These are phyloP conservation scores for Symbiotaphrina buchneri DNA, from an alignment of 495 filamentous ascomycete genomes.

Conservation along the genomic window DNA sequence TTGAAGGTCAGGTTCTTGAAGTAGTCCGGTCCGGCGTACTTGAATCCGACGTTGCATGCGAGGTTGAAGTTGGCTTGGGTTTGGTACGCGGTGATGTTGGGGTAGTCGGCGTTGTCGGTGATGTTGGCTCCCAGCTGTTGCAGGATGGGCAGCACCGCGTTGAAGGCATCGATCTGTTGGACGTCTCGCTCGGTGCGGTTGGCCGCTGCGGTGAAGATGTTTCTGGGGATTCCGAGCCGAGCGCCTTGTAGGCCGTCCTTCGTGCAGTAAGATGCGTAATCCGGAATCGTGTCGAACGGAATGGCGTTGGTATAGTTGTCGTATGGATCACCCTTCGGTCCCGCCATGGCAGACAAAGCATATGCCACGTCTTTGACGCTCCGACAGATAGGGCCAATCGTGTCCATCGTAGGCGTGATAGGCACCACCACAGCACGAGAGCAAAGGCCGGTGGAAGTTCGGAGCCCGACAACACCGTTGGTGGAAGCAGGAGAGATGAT, in stretches of 20 bases:
- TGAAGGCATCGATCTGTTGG: slow-evolving; percentile 16
- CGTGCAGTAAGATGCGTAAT: slow-evolving; percentile 20
- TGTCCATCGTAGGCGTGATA: slow-evolving; percentile 14
- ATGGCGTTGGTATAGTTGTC: slow-evolving; percentile 23
- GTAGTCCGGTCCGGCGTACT: slow-evolving; percentile 19
- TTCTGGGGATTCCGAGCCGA: slow-evolving; percentile 20
- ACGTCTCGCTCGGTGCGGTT: slow-evolving; percentile 7
- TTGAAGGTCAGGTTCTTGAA: slow-evolving; percentile 21
- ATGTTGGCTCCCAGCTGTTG: too few relatives aligned
- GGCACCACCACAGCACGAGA: slow-evolving; percentile 16
- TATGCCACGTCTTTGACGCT: slow-evolving; percentile 18
- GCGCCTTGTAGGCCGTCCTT: slow-evolving; percentile 12
- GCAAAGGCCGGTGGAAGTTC: slow-evolving; percentile 16
- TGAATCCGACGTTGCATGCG: slow-evolving; percentile 18
- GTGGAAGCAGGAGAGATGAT: slow-evolving; percentile 16
- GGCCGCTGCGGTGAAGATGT: slow-evolving; percentile 10
- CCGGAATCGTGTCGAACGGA: slow-evolving; percentile 16
- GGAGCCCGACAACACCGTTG: slow-evolving; percentile 22
- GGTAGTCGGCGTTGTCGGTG: slow-evolving; percentile 13
- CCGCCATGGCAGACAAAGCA: slow-evolving; percentile 14
- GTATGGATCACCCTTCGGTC: slow-evolving; percentile 11
- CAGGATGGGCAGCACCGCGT: slow-evolving; percentile 12
- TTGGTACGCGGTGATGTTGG: slow-evolving; percentile 13
- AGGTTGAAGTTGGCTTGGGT: slow-evolving; percentile 4
- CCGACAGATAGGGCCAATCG: slow-evolving; percentile 15